Conservation (phyloP, 352 stramenopile species). For the Phytopythium chamaehyphon region DNA sequence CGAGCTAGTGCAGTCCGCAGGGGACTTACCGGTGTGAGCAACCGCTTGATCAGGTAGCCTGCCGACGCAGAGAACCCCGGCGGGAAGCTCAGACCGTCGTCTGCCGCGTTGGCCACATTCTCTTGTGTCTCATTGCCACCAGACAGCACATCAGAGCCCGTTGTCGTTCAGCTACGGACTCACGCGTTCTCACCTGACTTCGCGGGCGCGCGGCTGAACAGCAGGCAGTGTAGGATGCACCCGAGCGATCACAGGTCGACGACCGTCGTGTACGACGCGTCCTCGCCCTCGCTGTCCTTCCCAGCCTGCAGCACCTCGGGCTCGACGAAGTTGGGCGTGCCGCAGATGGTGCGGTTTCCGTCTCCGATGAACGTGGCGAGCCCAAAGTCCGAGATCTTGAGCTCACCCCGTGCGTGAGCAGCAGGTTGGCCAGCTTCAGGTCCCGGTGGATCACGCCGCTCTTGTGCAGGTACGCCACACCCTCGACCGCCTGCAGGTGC, state of each 20-base stretch:
- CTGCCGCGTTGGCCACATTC: conserved; percentile 56
- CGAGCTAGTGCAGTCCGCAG: neutral
- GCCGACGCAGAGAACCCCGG: conserved; percentile 49
- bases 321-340: conserved; percentile 82
- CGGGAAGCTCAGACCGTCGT: conserved; percentile 40
- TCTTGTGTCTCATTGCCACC: conserved; percentile 53
- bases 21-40: conserved; percentile 41
- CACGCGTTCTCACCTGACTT: too few species aligned
- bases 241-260: conserved; percentile 82
- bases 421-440: conserved; percentile 73
- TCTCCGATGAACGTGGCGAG: conserved; percentile 56
- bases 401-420: conserved; percentile 39
- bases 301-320: conserved; percentile 55
- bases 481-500: conserved; percentile 23
- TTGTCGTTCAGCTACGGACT: too few species aligned
- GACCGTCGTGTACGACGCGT: conserved; percentile 46
- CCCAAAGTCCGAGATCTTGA: conserved; percentile 80
- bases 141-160: too few species aligned
- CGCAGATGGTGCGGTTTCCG: conserved; percentile 64
- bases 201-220: conserved; percentile 50
- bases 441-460: conserved; percentile 69
- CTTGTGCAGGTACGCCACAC: conserved; percentile 57
- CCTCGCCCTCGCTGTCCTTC: conserved; percentile 16
- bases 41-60: conserved; percentile 55
- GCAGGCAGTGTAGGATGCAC: conserved; percentile 72